These are phyloP conservation scores for Sordariomycetes sp. DNA, from an alignment of 2,329 filamentous ascomycete species.

Conservation along the genomic window DNA sequence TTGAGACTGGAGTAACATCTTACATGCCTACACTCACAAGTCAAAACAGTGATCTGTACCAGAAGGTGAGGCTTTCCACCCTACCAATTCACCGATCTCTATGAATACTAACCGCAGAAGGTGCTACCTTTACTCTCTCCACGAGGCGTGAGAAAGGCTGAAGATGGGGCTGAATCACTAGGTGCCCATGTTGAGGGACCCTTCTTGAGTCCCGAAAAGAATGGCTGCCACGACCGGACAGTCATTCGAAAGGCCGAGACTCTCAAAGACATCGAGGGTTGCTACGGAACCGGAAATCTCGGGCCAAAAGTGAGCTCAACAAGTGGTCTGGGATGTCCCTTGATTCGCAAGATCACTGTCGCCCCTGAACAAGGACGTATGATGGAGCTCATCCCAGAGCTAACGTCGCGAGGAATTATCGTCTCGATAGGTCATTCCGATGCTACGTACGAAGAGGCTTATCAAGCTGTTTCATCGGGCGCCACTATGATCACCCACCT, in stretches of 20 bases:
- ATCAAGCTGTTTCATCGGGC: conserved; percentile 60
- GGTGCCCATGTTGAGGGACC: conserved; percentile 89
- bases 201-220: conserved; percentile 74
- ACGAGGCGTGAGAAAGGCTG: conserved; percentile 45
- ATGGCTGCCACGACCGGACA: conserved; percentile 72
- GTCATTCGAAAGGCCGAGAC: conserved; percentile 58
- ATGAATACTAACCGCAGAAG: conserved; percentile 31
- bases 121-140: conserved; percentile 72
- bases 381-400: conserved; percentile 56
- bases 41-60: conserved; percentile 72
- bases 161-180: conserved; percentile 73
- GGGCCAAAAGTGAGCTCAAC: conserved; percentile 21
- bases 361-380: conserved; percentile 74
- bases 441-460: conserved; percentile 75
- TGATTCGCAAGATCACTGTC: conserved; percentile 81
- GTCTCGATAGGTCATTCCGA: conserved; percentile 82
- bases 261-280: conserved; percentile 56
- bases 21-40: conserved; percentile 83
- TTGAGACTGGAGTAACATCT: conserved; percentile 75
- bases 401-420: conserved; percentile 58
- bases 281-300: conserved; percentile 68
- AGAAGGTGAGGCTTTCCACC: conserved; percentile 41
- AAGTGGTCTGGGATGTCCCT: conserved; percentile 50
- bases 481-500: conserved; percentile 87
- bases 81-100: too few species aligned